Base-by-base conservation (phyloP, 306 rosid species). In the Albizia julibrissin region DNA sequence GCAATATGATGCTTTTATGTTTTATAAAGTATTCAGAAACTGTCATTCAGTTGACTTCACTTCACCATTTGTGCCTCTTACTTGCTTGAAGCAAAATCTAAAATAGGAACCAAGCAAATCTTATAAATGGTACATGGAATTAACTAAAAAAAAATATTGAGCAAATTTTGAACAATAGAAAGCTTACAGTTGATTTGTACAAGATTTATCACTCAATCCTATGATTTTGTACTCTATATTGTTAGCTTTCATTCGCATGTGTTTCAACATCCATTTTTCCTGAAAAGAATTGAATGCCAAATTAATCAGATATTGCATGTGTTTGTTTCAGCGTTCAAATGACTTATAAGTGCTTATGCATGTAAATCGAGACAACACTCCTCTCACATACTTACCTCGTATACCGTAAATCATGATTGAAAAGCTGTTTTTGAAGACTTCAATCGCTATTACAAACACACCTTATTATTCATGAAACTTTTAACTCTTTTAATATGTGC, bases 151-250 rank as follows among this genome's bases (percentile, higher is more conserved):
- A 21, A 34, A 3, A 54, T 33, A 24, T 61, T 2, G 3, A 8
- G 31, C 42, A 33, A 37, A 12, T 18, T n/a, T 18, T 18, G 31
- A 24, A 74, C 66, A 42, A 54, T 54, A 80, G 61, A 77, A 56
- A 39, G n/a, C 84, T 34, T 34, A 89, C 89, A 10, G 79, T 49
- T 89, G 85, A 5, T 29, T 37, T 69, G 69, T 89, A 85, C 92
- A 89, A 22, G 82, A 59, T 40, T 6, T 46, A 1, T 89, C 90
- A 79, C 90, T 87, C 69, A 89, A n/a, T 71, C 92, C 92, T 29
- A 79, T 87, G 84, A 89, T 89, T 89, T 84, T 87, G 84, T 76
- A 84, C 77, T 87, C 89, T 26, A 76, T 29, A 18, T 84, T 84
- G 43, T 85, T 81, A 13, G 69, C 88, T 69, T 77, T 77, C 31